phyloP scores from a whole-genome alignment of 495 filamentous ascomycete genomes.

The Pseudevernia furfuracea region DNA sequence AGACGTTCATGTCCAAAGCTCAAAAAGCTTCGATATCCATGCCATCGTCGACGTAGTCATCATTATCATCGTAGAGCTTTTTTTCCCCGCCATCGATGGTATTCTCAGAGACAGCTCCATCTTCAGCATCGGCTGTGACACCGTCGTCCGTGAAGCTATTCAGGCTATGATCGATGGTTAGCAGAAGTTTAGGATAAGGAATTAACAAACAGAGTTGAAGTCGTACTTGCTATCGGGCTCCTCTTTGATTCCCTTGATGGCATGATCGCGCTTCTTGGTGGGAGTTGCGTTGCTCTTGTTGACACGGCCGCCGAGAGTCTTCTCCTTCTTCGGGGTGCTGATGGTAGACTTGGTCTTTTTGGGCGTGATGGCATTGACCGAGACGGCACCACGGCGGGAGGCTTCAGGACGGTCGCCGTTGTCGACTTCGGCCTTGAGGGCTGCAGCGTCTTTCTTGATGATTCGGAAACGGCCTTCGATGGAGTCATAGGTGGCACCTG shows the following conservation, averaged over 20 bases:
- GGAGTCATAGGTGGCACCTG: slow-evolving; percentile 36
- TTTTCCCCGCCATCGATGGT: not conserved
- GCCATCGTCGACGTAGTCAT: not conserved
- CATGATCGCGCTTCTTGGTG: not conserved
- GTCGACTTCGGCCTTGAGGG: slow-evolving; percentile 28
- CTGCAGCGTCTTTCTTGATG: slow-evolving; percentile 28
- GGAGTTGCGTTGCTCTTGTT: slow-evolving; percentile 2
- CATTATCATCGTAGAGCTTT: not conserved
- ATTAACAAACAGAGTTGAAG: too few species aligned
- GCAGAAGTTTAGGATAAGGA: too few species aligned
- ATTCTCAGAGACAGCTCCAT: too few species aligned
- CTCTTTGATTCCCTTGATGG: slow-evolving; percentile 12
- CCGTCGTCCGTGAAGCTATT: not conserved
- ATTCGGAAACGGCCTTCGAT: slow-evolving; percentile 36
- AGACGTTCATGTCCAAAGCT: not conserved
- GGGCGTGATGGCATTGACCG: not conserved
- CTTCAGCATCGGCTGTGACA: not conserved
- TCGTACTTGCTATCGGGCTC: not conserved
- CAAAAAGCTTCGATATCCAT: not conserved
- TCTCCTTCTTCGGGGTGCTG: not conserved
- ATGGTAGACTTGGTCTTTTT: slow-evolving; percentile 10
- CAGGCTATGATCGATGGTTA: not conserved
- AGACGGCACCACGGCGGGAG: slow-evolving; percentile 16
- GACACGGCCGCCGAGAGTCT: slow-evolving; percentile 4
- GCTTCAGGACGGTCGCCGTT: slow-evolving; percentile 23